phyloP scores from a whole-genome alignment of 108 stramenopile genomes.

The Discostella stelligeroides region DNA sequence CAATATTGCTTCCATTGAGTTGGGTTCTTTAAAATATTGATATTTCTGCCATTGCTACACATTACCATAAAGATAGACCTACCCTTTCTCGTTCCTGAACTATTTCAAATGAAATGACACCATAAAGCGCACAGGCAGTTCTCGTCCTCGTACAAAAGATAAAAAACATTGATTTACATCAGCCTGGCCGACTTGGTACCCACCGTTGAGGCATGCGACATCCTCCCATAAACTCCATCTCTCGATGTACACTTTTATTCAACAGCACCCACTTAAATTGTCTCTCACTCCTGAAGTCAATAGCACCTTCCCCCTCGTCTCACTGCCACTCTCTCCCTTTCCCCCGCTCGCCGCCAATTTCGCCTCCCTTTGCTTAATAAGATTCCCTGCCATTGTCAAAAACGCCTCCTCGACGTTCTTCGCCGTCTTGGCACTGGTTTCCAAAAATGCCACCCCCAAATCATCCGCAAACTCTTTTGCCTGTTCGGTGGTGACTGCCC shows the following conservation, averaged over 20 bases:
- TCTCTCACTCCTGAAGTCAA: slow-evolving; percentile 69
- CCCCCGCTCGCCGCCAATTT: slow-evolving; percentile 52
- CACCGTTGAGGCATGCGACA: too few species aligned
- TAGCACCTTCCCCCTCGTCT: slow-evolving; percentile 39
- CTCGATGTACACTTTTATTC: slow-evolving; percentile 17
- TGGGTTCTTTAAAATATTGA: too few species aligned
- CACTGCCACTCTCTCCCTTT: slow-evolving; percentile 34
- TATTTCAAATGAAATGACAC: too few species aligned
- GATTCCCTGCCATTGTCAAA: slow-evolving; percentile 95
- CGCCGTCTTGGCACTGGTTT: slow-evolving; percentile 94
- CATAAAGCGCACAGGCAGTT: too few species aligned
- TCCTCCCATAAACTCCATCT: too few species aligned
- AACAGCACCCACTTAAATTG: slow-evolving; percentile 17
- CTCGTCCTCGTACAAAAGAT: too few species aligned
- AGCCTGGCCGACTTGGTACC: too few species aligned
- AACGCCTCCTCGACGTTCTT: slow-evolving; percentile 98
- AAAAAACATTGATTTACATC: too few species aligned
- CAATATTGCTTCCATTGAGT: slow-evolving; percentile 36
- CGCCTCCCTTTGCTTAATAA: slow-evolving; percentile 87
- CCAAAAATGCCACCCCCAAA: slow-evolving; percentile 97
- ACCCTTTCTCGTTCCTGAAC: too few species aligned
- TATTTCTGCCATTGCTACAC: too few species aligned
- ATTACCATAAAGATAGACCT: too few species aligned
- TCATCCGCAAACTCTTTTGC: slow-evolving; percentile 96
- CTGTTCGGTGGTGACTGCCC: slow-evolving; percentile 87